Percentiles rank a stretch among this genome's conserved stretches.
phyloP scores from a whole-genome alignment of 2,329 filamentous ascomycete genomes.

The Emericellopsis atlantica region DNA sequence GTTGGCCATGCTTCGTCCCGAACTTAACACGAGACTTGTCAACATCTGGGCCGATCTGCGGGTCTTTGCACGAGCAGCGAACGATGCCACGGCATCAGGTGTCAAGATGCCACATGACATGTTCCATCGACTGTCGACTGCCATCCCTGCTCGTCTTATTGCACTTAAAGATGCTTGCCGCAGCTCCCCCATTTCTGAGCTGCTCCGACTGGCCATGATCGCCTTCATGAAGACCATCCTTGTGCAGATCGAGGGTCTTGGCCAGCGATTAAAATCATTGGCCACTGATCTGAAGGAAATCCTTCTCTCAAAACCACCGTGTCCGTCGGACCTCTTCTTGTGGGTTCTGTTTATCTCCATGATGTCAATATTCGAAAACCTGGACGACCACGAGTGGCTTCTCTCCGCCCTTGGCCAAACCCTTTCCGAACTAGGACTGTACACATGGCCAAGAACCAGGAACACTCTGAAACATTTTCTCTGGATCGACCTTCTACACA shows the following conservation, averaged over 20 bases:
- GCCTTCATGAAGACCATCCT: slow-evolving; percentile 10
- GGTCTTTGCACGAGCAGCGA: slow-evolving; percentile 9
- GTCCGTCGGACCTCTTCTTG: background rate
- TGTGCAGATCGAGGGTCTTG: slow-evolving; percentile 5
- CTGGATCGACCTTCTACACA: background rate
- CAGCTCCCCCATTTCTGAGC: slow-evolving; percentile 3
- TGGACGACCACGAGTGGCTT: background rate
- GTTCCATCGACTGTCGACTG: slow-evolving; percentile 8
- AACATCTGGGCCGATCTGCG: slow-evolving; percentile 10
- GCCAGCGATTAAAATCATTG: background rate
- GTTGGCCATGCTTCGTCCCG: slow-evolving; percentile 3
- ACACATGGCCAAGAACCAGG: background rate
- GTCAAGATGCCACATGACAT: slow-evolving; percentile 6
- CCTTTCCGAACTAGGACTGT: background rate
- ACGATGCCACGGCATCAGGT: slow-evolving; percentile 8
- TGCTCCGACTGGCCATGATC: slow-evolving; percentile 10
- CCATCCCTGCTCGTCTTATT: slow-evolving; percentile 10
- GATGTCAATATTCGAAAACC: background rate
- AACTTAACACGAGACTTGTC: slow-evolving; percentile 7
- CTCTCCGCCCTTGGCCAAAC: background rate
- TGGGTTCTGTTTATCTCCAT: background rate
- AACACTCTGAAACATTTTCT: background rate
- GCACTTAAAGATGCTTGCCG: slow-evolving; percentile 6
- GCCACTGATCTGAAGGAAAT: background rate
- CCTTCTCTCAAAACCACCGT: background rate